Evolutionary conservation across 2,329 filamentous ascomycete species (phyloP).

Genomic region (Colletotrichum sojae): DNA sequence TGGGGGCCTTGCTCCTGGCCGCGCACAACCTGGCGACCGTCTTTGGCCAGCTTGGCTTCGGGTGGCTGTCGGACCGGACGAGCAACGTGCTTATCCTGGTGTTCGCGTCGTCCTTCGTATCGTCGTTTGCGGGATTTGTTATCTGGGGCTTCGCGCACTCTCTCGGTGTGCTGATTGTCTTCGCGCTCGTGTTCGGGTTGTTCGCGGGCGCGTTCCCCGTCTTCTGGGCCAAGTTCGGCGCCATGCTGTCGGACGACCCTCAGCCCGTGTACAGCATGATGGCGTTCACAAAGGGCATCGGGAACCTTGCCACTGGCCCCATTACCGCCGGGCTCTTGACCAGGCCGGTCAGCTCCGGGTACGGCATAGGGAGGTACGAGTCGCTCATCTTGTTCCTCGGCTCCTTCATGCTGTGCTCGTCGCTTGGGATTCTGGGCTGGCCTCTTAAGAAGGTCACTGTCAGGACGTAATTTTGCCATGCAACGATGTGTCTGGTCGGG

Average conservation of each 20-base stretch:
- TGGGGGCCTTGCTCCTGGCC: slow-evolving; percentile 62
- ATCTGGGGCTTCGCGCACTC: slow-evolving; percentile 68
- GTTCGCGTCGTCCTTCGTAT: slow-evolving; percentile 59
- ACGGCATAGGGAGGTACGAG: slow-evolving; percentile 34
- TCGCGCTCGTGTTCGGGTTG: slow-evolving; percentile 69
- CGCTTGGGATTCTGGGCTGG: slow-evolving; percentile 34
- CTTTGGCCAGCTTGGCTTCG: slow-evolving; percentile 60
- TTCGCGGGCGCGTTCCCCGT: slow-evolving; percentile 62
- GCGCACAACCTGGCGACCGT: slow-evolving; percentile 64
- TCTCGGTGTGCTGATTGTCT: slow-evolving; percentile 61
- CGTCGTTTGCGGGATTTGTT: slow-evolving; percentile 63
- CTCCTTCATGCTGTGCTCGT: slow-evolving; percentile 36
- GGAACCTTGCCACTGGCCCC: slow-evolving; percentile 47
- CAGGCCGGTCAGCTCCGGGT: slow-evolving; percentile 25
- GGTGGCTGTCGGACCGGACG: slow-evolving; percentile 61
- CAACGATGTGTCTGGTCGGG: too few species aligned
- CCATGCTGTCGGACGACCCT: slow-evolving; percentile 47
- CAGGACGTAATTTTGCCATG: too few species aligned
- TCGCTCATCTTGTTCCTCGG: slow-evolving; percentile 36
- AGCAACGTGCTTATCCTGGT: slow-evolving; percentile 60
- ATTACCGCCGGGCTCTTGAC: slow-evolving; percentile 44
- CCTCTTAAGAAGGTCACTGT: slow-evolving; percentile 17
- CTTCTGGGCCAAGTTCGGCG: slow-evolving; percentile 47
- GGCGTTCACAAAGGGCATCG: slow-evolving; percentile 49
- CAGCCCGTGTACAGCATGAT: slow-evolving; percentile 47